A percentile compares a stretch with the other conserved stretches of the same genome.
Conservation (phyloP, 257 asterid species). For the Scutellaria minor region DNA sequence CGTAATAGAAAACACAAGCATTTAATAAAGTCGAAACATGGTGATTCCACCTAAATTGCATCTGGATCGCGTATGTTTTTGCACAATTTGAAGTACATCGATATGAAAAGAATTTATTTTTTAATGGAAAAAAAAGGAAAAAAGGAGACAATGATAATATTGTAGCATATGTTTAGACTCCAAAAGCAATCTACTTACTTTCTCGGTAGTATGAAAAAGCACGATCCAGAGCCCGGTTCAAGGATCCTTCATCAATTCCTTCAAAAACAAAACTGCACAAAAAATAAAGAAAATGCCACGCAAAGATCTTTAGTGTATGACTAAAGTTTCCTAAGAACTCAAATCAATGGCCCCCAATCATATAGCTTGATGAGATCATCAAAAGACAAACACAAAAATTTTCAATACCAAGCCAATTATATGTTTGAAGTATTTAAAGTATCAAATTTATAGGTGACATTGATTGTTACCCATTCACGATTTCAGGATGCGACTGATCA, state of each 20-base stretch:
- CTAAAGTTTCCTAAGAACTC: neutral
- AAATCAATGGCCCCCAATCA: slow-evolving; percentile 8
- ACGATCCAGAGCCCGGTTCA: slow-evolving; percentile 65
- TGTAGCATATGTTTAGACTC: neutral
- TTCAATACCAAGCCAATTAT: slow-evolving; percentile 9
- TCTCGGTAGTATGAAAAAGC: slow-evolving; percentile 64
- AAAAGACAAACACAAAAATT: neutral
- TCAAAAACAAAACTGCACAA: slow-evolving; percentile 74
- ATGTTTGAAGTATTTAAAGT: neutral
- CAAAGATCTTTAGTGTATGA: neutral
- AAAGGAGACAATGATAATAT: too few relatives aligned
- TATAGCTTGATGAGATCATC: neutral
- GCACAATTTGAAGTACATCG: too few relatives aligned
- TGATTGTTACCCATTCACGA: slow-evolving; percentile 65
- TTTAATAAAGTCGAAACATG: too few relatives aligned
- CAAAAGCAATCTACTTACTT: slow-evolving; percentile 48
- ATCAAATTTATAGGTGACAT: neutral
- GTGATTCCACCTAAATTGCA: too few relatives aligned
- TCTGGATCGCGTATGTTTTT: too few relatives aligned
- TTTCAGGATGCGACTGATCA: slow-evolving; percentile 60
- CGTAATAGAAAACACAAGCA: too few relatives aligned
- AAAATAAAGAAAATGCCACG: neutral
- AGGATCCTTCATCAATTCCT: slow-evolving; percentile 81
- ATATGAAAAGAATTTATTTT: too few relatives aligned
- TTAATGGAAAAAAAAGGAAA: too few relatives aligned